Evolutionary conservation across 2,329 filamentous ascomycete species (phyloP).

Genomic region (Cladosporium sp.): DNA sequence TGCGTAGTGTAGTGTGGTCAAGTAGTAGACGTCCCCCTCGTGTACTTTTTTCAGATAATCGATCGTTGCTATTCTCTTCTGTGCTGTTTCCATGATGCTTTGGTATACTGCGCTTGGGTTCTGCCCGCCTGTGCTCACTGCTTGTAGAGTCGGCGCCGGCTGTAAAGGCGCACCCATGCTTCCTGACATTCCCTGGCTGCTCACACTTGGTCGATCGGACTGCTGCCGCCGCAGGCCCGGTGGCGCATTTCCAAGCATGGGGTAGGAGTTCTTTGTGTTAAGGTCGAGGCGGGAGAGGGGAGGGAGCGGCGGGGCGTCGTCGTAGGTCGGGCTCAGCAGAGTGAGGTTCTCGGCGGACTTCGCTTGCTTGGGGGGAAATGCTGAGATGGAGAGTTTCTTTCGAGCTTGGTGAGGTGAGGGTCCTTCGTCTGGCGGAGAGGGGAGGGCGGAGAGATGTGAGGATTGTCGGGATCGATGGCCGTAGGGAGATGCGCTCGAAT

Average conservation of each 20-base stretch:
- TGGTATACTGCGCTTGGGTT: constrained; percentile 57
- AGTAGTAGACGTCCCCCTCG: constrained; percentile 94
- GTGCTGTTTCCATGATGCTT: constrained; percentile 76
- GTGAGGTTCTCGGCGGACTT: constrained; percentile 13
- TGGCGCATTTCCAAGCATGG: constrained; percentile 1
- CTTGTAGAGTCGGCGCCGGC: constrained; percentile 16
- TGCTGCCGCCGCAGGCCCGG: not conserved
- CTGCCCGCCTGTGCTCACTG: constrained; percentile 10
- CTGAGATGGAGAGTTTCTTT: constrained; percentile 21
- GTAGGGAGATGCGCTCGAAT: constrained; percentile 21
- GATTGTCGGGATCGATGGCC: constrained; percentile 24
- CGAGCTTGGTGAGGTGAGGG: constrained; percentile 25
- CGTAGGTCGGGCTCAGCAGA: constrained; percentile 6
- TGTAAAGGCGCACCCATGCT: constrained; percentile 21
- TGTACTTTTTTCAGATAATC: constrained; percentile 92
- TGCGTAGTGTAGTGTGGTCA: constrained; percentile 93
- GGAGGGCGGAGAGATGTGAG: constrained; percentile 32
- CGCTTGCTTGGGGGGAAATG: constrained; percentile 6
- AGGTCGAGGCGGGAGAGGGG: constrained; percentile 6
- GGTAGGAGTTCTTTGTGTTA: constrained; percentile 2
- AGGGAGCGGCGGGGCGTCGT: constrained; percentile 9
- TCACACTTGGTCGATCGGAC: constrained; percentile 6
- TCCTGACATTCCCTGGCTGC: constrained; percentile 15
- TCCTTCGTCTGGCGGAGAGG: constrained; percentile 24
- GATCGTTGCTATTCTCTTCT: constrained; percentile 89